Evolutionary conservation across 371 early-diverging fungal genomes (phyloP).

Genomic region (Ordospora pajunii): DNA sequence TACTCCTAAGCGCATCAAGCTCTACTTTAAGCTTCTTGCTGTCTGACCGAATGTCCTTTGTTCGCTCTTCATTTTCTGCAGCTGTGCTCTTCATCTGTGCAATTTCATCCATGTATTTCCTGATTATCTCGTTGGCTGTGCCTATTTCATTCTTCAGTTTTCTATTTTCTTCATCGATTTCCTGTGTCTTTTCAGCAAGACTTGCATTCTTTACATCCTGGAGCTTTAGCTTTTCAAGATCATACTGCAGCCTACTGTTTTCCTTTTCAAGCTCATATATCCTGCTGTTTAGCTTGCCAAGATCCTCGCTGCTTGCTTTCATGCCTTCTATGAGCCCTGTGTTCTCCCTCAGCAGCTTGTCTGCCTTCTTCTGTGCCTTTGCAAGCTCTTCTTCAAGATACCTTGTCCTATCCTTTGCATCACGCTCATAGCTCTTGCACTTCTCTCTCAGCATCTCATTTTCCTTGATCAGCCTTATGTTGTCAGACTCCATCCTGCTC

Average conservation of each 20-base stretch:
- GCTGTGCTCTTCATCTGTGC: constrained; percentile 35
- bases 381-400: constrained; percentile 30
- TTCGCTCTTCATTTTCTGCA: constrained; percentile 2
- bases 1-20: constrained; percentile 38
- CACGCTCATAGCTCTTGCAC: constrained; percentile 13
- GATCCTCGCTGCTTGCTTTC: background rate
- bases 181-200: constrained; percentile 1
- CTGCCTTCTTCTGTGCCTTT: constrained; percentile 22
- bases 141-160: constrained; percentile 47
- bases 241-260: constrained; percentile 30
- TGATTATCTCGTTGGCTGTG: constrained; percentile 57
- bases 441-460: constrained; percentile 52
- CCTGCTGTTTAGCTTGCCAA: constrained; percentile 21
- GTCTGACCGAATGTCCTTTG: constrained; percentile 4
- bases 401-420: constrained; percentile 24
- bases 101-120: constrained; percentile 40
- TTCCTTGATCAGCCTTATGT: constrained; percentile 56
- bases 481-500: constrained; percentile 51
- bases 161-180: constrained; percentile 37
- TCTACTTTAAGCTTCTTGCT: constrained; percentile 31
- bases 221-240: constrained; percentile 37
- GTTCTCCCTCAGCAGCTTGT: constrained; percentile 28
- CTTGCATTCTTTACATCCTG: constrained; percentile 32
- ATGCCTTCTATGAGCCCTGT: constrained; percentile 12
- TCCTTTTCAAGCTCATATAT: constrained; percentile 42